These are phyloP conservation scores for Raddia guianensis DNA, from an alignment of 176 grass and related monocot species.

Conservation along the genomic window DNA sequence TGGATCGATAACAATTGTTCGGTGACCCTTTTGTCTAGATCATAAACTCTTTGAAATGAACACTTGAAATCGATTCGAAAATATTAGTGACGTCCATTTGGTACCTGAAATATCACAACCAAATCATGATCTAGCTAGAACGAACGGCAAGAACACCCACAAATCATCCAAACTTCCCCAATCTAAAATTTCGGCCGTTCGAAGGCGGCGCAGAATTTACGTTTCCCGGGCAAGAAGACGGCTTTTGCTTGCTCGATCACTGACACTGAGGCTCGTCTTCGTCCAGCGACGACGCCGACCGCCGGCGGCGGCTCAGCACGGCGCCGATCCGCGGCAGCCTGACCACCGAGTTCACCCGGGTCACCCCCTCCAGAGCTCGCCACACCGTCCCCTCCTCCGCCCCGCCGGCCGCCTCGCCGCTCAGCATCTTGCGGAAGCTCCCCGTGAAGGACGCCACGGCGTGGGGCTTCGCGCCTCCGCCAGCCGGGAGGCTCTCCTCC, in stretches of 20 bases:
- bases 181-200: not conserved
- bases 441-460: conserved; percentile 15
- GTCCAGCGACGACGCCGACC: conserved; percentile 38
- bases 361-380: conserved; percentile 63
- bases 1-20: no score
- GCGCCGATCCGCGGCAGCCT: conserved; percentile 54
- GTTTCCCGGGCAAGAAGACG: not conserved
- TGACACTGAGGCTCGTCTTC: conserved; percentile 35
- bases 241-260: no score
- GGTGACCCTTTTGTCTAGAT: not conserved
- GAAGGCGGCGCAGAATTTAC: not conserved
- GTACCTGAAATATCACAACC: not conserved
- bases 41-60: no score
- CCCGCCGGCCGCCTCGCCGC: not conserved
- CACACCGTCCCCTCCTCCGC: conserved; percentile 36
- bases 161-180: not conserved
- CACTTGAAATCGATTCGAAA: not conserved
- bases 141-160: not conserved
- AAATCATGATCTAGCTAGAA: not conserved
- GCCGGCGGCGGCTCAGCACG: conserved; percentile 52
- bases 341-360: conserved; percentile 57
- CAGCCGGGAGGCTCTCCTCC: not conserved
- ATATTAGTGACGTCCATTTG: not conserved
- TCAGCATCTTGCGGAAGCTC: conserved; percentile 51
- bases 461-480: not conserved